Conservation (phyloP, 495 filamentous ascomycete species). For the Neurospora tetrasperma region DNA sequence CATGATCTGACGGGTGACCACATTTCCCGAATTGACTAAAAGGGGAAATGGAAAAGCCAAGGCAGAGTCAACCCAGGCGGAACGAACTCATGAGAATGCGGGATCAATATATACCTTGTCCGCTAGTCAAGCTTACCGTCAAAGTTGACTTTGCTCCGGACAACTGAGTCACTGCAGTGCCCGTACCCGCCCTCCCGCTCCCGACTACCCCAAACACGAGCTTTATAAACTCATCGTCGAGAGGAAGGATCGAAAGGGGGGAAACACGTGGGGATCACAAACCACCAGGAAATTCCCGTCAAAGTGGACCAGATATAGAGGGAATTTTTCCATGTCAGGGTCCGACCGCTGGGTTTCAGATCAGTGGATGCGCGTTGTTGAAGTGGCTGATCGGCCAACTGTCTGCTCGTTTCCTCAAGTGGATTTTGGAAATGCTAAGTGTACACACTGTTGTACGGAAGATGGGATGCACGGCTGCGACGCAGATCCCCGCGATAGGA, state of each 20-base stretch:
- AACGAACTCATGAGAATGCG: not conserved
- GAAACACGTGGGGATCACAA: not conserved
- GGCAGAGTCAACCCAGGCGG: not conserved
- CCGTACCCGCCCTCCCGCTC: not conserved
- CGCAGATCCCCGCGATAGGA: not conserved
- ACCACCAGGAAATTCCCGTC: not conserved
- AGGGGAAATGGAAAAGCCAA: not conserved
- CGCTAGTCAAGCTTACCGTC: not conserved
- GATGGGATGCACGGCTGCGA: not conserved
- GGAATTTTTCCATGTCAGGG: not conserved
- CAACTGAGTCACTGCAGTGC: not conserved
- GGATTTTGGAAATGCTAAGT: not conserved
- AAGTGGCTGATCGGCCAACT: not conserved
- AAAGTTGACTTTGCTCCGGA: not conserved
- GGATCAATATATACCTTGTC: not conserved
- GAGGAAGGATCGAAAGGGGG: not conserved
- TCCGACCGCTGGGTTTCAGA: not conserved
- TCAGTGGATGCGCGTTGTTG: not conserved
- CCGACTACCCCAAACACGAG: not conserved
- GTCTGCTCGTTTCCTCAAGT: not conserved
- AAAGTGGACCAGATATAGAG: not conserved
- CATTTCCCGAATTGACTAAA: not conserved
- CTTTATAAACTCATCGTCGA: not conserved
- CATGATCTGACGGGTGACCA: not conserved
- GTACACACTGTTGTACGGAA: not conserved